These are phyloP conservation scores for Chlamydomonas sphaeroides DNA, from an alignment of 139 green algal species.

Conservation along the genomic window DNA sequence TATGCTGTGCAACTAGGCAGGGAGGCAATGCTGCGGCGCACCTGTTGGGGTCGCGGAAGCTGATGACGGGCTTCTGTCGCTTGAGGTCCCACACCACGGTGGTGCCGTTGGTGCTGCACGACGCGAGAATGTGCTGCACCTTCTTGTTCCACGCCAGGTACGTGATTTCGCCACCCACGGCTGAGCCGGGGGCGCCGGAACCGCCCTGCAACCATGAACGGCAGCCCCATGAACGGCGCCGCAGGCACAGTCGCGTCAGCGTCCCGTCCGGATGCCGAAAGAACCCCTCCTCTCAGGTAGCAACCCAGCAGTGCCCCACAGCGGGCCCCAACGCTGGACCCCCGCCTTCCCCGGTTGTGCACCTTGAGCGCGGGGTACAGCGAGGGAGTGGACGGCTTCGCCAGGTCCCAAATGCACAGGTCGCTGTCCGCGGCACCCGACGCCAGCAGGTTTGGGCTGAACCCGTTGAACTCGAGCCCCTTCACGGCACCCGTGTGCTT, in stretches of 20 bases:
- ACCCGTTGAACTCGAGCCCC: conserved; percentile 95
- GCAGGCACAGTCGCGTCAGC: no score
- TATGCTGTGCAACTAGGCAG: no score
- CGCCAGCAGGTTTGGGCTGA: conserved; percentile 93
- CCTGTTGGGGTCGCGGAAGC: conserved; percentile 80
- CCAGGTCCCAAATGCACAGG: conserved; percentile 96
- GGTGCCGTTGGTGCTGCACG: conserved; percentile 68
- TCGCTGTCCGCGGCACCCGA: conserved; percentile 91
- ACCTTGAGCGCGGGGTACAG: conserved; percentile 67
- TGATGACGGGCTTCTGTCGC: conserved; percentile 92
- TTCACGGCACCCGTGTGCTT: conserved; percentile 85
- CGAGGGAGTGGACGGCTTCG: conserved; percentile 79
- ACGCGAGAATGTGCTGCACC: conserved; percentile 97
- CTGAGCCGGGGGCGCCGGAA: conserved; percentile 19
- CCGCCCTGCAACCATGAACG: conserved; percentile 61
- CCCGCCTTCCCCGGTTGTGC: no score
- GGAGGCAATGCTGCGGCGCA: no score
- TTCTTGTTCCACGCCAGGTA: conserved; percentile 95
- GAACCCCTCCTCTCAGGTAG: no score
- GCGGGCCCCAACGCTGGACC: no score
- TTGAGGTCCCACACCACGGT: conserved; percentile 97
- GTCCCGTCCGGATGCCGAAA: no score
- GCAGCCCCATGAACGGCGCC: no score
- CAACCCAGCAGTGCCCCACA: not conserved
- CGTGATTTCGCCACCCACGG: conserved; percentile 77